Evolutionary conservation across 2,329 filamentous ascomycete species (phyloP), one percentile per base, ranked within the genome.

Genomic region (Arachnopeziza araneosa): DNA sequence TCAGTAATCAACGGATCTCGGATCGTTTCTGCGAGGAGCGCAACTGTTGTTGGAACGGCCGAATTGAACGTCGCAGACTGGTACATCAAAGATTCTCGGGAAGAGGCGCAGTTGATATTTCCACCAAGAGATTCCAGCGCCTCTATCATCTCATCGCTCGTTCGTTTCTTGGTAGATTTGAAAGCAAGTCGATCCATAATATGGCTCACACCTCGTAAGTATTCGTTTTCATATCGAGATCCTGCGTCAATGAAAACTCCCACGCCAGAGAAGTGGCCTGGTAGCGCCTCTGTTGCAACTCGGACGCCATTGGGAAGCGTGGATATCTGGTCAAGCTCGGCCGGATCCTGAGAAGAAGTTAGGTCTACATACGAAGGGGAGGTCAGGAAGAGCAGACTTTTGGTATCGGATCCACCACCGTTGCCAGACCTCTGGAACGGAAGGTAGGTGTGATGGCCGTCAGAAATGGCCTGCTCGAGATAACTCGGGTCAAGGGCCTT

Each of bases 51-150:
- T 7, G 90, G 87, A 9, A 99, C 92, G 21, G 91, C 88, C 24
- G 88, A 88, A 79, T 99, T 99, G 83, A 99, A 99, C 30, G 93
- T 97, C 24, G 95, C 95, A 1, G 92, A 91, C 76, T 99, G 95
- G 79, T 99, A 99, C 95, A 99, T 99, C 77, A 99, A 84, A 59
- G 91, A 91, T 76, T 99, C 95, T 66, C 95, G 83, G 1, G 92
- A 96, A 1, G 93, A 97, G 12, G 93, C 93, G 77, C 95, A 99
- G 77, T 98, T 93, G 61, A 99, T 93, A 74, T 97, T 97, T 32
- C 95, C 95, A 44, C 95, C 95, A 2, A 99, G 80, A 0, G 87
- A 88, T 76, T 98, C 95, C 36, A 97, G 83, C 36, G 87, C 81
- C 75, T 96, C 91, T 22, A 96, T 79, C 86, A 98, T 95, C 67